Base-by-base conservation (phyloP, 2,329 filamentous ascomycete genomes). In the Scopulariopsis brevicaulis region DNA sequence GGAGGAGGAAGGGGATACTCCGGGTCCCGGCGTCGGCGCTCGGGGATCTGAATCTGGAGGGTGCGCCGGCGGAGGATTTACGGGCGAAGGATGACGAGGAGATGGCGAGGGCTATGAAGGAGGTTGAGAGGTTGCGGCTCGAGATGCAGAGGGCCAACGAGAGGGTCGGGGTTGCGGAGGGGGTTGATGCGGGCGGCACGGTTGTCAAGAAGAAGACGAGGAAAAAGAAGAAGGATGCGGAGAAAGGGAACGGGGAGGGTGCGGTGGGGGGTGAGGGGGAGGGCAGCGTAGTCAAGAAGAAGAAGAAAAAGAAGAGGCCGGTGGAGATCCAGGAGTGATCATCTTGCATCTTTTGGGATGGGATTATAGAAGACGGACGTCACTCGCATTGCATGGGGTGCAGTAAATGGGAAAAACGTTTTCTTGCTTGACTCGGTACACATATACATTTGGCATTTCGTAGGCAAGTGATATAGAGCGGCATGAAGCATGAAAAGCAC, bases 71-170 rank as follows among this genome's bases (percentile, higher is more conserved):
- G 54, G 62, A 68, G n/a, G 87, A 90, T 65, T 77, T 78, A 56
- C 82, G 86, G 62, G 81, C 86, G 67, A 82, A 81, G 18, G 90
- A 96, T 66, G 91, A 96, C 60, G 84, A 83, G 1, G 92, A 96
- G 71, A 96, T 96, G 90, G 84, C 83, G 52, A 84, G 84, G 65
- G 94, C 93, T 10, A 84, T 96, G 77, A 86, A 86, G 69, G 89
- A 96, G 69, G 89, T 99, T 3, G 93, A 97, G 74, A 79, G 85
- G 56, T 74, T 95, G 60, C 79, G 94, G 56, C 75, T 96, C 59
- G 90, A 96, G 72, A 96, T 97, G 91, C 89, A 92, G 72, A 76
- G 88, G 59, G 86, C 85, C 43, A 89, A 86, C 65, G 89, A 92
- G 72, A 76, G 87, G 58, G 85, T 92, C 43, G 81, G 88, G 63